phyloP scores from a whole-genome alignment of 148 eudicot genomes.

The Vaccinium vitisidaea region DNA sequence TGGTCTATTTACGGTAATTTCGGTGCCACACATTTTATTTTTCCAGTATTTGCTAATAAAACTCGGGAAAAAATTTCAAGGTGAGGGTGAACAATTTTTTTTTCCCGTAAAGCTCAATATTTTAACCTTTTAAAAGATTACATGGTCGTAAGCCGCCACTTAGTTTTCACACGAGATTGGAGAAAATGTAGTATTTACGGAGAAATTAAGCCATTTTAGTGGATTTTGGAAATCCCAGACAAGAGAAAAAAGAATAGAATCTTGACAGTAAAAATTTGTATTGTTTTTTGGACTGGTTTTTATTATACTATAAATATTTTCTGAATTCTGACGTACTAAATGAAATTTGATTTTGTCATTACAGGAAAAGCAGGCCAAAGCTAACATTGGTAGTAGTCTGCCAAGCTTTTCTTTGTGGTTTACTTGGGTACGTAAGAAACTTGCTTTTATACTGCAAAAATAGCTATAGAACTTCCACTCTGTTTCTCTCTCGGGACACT shows the following conservation, averaged over 20 bases:
- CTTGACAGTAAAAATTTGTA: background rate
- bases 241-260: background rate
- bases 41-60: background rate
- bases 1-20: background rate
- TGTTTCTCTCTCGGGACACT: background rate
- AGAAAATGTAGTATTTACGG: background rate
- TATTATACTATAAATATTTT: background rate
- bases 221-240: background rate
- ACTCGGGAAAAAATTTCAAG: too few species aligned
- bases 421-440: conserved; percentile 5
- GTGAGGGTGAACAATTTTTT: too few species aligned
- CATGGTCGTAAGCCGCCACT: background rate
- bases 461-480: background rate
- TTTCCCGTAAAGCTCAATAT: background rate
- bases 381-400: background rate
- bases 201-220: background rate
- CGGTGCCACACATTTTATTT: background rate
- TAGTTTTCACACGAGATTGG: background rate
- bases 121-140: background rate
- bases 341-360: background rate
- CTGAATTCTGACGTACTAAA: background rate
- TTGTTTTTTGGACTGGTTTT: background rate
- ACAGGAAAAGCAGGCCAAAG: background rate
- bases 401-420: background rate
- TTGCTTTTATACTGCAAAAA: background rate